A percentile compares a stretch with the other conserved stretches of the same genome.
Evolutionary conservation across 345 rosid species (phyloP).

Genomic region (Ceriops decandra): DNA sequence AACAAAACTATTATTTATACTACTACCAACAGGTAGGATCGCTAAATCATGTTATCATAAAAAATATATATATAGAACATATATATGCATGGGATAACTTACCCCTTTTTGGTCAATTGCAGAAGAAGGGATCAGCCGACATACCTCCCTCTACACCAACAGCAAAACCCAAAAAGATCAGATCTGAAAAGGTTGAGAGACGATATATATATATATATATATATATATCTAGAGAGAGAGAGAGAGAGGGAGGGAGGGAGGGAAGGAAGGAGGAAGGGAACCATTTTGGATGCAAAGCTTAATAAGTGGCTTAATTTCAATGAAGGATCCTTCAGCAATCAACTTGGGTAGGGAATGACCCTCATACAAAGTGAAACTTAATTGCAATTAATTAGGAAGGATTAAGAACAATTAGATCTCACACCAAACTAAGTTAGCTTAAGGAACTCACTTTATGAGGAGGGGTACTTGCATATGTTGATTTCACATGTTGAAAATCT

Average conservation of each 20-base stretch:
- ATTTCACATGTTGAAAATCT: conserved; percentile 73
- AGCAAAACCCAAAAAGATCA: conserved; percentile 8
- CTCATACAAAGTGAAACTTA: no score
- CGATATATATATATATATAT: no score
- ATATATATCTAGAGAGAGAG: neutral
- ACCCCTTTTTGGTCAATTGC: conserved; percentile 74
- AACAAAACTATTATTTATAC: neutral
- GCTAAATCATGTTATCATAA: neutral
- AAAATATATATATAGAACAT: neutral
- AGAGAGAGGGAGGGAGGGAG: no score
- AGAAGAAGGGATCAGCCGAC: conserved; percentile 71
- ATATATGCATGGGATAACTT: conserved; percentile 29
- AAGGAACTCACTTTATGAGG: conserved; percentile 66
- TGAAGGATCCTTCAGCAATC: no score
- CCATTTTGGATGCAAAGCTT: no score
- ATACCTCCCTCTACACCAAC: conserved; percentile 85
- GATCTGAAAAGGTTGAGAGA: neutral
- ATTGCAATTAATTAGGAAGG: no score
- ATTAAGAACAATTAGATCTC: neutral
- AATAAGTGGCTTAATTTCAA: no score
- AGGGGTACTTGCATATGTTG: conserved; percentile 67
- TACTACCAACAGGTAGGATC: neutral
- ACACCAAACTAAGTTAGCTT: neutral
- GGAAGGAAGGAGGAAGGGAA: no score
- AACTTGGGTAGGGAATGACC: no score